Evolutionary conservation across 164 flowering plant species (phyloP), one percentile per base, ranked within the genome.

Genomic region (Protea cynaroides): DNA sequence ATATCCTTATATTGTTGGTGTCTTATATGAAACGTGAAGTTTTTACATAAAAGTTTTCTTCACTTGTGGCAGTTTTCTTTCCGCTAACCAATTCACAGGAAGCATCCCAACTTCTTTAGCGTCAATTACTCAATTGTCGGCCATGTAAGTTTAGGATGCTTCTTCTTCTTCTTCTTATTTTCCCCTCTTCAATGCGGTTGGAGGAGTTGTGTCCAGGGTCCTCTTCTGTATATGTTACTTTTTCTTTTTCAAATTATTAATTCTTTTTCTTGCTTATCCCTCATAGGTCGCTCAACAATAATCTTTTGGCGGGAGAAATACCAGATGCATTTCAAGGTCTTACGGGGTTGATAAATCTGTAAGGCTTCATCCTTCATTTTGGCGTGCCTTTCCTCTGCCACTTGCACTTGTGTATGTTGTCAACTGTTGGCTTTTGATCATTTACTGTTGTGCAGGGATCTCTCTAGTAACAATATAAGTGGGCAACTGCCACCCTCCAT

Each of bases 51-150:
- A 29, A 2, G 2, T 53, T 52, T 55, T 50, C 52, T 58, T 69
- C 58, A 69, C 53, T 46, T 69, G 59, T 69, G 65, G 74, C 87
- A 94, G 99, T 75, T 88, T 88, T 78, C 97, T 94, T 83, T 84
- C 99, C 69, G 91, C 74, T 72, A 94, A 94, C 68, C 79, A 84
- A 62, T 81, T 94, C 58, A 72, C 79, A 15, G 99, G 99, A 75
- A 88, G 80, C 74, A 84, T 94, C 67, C 99, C 99, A n/a, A 76
- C 64, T 74, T 75, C 90, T 56, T 58, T 94, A 47, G 74, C 91
- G n/a, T 64, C 78, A n/a, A 74, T 89, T 56, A 75, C 72, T 63
- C 76, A 74, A 52, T 69, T 90, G 59, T 49, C 80, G 21, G 94
- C 69, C 69, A 75, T 94, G 99, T 94, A 73, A n/a, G 59, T 29